Evolutionary conservation across 495 filamentous ascomycete species (phyloP), one percentile per base, ranked within the genome.

Genomic region (Articulospora tetracladia): DNA sequence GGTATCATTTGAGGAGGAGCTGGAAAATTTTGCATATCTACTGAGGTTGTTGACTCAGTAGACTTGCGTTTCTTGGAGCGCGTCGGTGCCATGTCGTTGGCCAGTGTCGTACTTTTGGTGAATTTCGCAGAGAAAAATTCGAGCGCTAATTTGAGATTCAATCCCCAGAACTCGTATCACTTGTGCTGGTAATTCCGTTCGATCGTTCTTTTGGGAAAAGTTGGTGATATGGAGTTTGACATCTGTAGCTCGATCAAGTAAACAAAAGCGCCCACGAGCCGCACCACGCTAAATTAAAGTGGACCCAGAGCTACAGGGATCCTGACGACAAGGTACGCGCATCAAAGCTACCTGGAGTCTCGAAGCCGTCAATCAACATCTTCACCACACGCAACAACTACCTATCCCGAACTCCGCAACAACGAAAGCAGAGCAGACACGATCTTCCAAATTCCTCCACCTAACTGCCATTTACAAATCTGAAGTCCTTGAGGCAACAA

Each of bases 51-150:
- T 6, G 75, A 69, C 58, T 77, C 74, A 28, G 80, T 76, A 8
- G 85, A 86, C 70, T 85, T 87, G 69, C 81, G 83, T 41, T 69
- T 67, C 61, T 67, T 67, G 28, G 62, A 57, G 32, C 65, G 67
- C 64, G 64, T 69, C 49, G 65, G 67, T 22, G 64, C 62, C 67
- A 69, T 67, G 26, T 28, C 50, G 39, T 44, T n/a, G n/a, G 8
- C 6, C 15, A 3, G 55, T 36, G 28, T 41, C 41, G 34, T 25
- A 25, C 19, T 17, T 36, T 17, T 23, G 36, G 44, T n/a, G 30
- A 28, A 23, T 52, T 59, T 54, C 6, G 26, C 4, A 3, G 39
- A 7, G 39, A 7, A 44, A n/a, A 44, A 11, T 12, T 44, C 15
- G 39, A 12, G 39, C 39, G 39, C 15, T 34, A 34, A 34, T 15